phyloP scores from a whole-genome alignment of 2,329 filamentous ascomycete genomes.

The Cercospora sesami region DNA sequence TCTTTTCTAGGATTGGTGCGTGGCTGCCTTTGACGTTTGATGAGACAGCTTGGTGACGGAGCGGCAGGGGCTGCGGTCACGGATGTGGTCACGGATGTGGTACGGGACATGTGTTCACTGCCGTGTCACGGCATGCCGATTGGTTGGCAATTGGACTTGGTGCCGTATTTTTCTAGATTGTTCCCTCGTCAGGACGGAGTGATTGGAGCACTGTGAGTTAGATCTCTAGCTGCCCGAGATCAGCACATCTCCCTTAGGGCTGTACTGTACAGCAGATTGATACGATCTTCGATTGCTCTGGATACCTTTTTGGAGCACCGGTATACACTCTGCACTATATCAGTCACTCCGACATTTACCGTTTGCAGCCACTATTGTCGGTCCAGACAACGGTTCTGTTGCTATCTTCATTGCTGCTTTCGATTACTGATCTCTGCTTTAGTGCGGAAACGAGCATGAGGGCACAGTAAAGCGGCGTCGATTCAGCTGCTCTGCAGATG shows the following conservation, averaged over 20 bases:
- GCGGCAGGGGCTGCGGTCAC: background rate
- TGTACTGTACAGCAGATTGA: background rate
- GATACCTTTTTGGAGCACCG: background rate
- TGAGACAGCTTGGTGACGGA: background rate
- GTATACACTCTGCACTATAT: background rate
- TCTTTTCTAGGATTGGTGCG: background rate
- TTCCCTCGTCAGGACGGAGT: background rate
- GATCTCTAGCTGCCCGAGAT: background rate
- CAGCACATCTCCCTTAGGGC: background rate
- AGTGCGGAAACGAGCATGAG: background rate
- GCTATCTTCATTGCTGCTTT: background rate
- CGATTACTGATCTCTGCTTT: background rate
- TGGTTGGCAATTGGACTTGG: background rate
- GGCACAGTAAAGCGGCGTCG: background rate
- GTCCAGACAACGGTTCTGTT: background rate
- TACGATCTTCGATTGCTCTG: background rate
- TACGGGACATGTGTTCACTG: background rate
- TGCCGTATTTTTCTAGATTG: background rate
- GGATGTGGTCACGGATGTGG: background rate
- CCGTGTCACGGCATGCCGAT: background rate
- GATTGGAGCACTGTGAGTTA: background rate
- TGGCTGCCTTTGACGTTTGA: background rate
- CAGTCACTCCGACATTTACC: background rate
- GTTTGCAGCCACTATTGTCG: background rate
- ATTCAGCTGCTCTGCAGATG: background rate